phyloP scores from a whole-genome alignment of 441 rosid species.

The Adansonia madagascariensis region DNA sequence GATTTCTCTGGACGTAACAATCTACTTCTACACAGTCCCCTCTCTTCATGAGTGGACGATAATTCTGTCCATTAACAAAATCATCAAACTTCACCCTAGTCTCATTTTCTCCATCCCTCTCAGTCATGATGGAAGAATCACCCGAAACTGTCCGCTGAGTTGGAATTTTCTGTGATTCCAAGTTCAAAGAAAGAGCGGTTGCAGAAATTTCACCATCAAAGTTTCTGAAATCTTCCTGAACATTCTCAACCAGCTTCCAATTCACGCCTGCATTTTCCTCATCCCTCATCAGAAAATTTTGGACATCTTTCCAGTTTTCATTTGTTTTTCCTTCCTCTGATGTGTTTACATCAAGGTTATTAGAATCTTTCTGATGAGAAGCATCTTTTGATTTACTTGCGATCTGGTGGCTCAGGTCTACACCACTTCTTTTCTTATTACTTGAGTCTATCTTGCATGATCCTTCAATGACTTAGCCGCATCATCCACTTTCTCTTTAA shows the following conservation, averaged over 20 bases:
- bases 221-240: conserved; percentile 45
- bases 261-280: conserved; percentile 39
- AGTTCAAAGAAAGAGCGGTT: conserved; percentile 29
- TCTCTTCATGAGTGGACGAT: conserved; percentile 49
- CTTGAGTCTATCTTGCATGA: conserved; percentile 39
- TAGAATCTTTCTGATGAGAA: conserved; percentile 36
- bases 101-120: conserved; percentile 40
- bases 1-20: conserved; percentile 47
- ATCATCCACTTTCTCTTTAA: conserved; percentile 57
- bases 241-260: conserved; percentile 35
- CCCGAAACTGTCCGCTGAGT: conserved; percentile 30
- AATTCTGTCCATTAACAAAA: conserved; percentile 50
- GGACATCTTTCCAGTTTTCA: conserved; percentile 72
- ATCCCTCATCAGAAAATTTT: conserved; percentile 63
- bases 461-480: conserved; percentile 57
- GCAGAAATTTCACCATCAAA: conserved; percentile 33
- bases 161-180: conserved; percentile 42
- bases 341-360: conserved; percentile 29
- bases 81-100: conserved; percentile 42
- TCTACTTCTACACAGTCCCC: conserved; percentile 52
- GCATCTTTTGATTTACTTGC: conserved; percentile 27
- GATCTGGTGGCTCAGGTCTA: conserved; percentile 25
- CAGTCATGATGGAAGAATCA: conserved; percentile 52
- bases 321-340: conserved; percentile 42
- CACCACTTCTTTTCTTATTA: conserved; percentile 37